A percentile compares a stretch with the other conserved stretches of the same genome.
Conservation (phyloP, 495 filamentous ascomycete genomes). For the Penicillium subrubescens region DNA sequence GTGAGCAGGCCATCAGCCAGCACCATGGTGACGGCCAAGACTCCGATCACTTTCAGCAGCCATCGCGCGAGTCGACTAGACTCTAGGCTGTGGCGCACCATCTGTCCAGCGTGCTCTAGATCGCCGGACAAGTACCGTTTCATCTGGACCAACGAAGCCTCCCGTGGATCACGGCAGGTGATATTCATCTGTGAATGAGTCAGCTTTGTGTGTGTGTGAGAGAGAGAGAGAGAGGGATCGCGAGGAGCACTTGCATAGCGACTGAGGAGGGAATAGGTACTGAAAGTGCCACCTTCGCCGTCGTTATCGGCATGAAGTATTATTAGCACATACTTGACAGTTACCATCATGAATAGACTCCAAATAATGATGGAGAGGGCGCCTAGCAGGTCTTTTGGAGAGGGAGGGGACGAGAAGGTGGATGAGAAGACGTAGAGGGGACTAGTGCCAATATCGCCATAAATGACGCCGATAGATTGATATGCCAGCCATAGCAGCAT, state of each 20-base stretch:
- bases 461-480: constrained; percentile 72
- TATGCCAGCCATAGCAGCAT: constrained; percentile 57
- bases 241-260: constrained; percentile 56
- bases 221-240: background rate
- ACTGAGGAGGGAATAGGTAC: constrained; percentile 68
- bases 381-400: constrained; percentile 63
- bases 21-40: constrained; percentile 71
- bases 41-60: constrained; percentile 65
- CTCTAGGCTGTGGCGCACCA: constrained; percentile 60
- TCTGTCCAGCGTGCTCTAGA: constrained; percentile 51
- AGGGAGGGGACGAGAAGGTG: constrained; percentile 61
- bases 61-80: constrained; percentile 51
- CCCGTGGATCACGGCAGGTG: constrained; percentile 26
- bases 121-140: constrained; percentile 60
- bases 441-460: constrained; percentile 76
- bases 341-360: constrained; percentile 73
- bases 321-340: constrained; percentile 71
- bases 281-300: constrained; percentile 78
- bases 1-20: constrained; percentile 54
- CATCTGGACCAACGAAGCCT: constrained; percentile 55
- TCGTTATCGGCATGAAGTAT: constrained; percentile 73
- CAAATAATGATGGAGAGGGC: constrained; percentile 75
- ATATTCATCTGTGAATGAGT: constrained; percentile 22
- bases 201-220: background rate
- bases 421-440: constrained; percentile 75